These are phyloP conservation scores for Jamesozyma rosinii DNA, from an alignment of 805 yeast genomes.

Conservation along the genomic window DNA sequence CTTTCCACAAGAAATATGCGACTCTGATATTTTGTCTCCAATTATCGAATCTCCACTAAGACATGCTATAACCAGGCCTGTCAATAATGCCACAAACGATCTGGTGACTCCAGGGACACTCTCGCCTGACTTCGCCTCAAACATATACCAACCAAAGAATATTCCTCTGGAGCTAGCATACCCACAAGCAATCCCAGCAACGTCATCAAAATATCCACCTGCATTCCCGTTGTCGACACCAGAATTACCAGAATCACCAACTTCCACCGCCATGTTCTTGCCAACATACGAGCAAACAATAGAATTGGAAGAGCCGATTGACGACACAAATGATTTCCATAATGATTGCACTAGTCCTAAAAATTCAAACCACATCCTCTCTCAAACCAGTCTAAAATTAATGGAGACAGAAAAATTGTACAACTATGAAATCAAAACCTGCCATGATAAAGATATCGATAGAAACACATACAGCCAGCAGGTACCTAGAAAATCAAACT, in stretches of 20 bases:
- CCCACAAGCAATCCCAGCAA: constrained; percentile 55
- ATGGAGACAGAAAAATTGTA: no score
- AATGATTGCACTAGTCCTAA: not conserved
- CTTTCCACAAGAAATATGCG: constrained; percentile 30
- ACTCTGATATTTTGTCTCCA: constrained; percentile 45
- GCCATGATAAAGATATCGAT: not conserved
- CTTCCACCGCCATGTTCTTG: no score
- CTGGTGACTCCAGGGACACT: not conserved
- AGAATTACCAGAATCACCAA: not conserved
- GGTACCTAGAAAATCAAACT: not conserved
- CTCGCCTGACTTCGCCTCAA: not conserved
- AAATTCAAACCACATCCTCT: not conserved
- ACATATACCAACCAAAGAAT: not conserved
- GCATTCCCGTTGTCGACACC: constrained; percentile 3
- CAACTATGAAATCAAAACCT: not conserved
- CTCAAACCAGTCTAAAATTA: no score
- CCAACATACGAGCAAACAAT: not conserved
- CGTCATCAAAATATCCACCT: constrained; percentile 32
- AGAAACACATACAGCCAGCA: not conserved
- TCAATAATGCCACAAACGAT: no score
- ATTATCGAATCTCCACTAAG: constrained; percentile 37
- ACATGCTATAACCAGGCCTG: not conserved
- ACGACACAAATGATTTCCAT: not conserved
- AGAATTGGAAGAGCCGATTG: not conserved
- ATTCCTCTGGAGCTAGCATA: constrained; percentile 41